Base-by-base conservation (phyloP, 805 yeast genomes). In the Groenewaldozyma tartarivorans region DNA sequence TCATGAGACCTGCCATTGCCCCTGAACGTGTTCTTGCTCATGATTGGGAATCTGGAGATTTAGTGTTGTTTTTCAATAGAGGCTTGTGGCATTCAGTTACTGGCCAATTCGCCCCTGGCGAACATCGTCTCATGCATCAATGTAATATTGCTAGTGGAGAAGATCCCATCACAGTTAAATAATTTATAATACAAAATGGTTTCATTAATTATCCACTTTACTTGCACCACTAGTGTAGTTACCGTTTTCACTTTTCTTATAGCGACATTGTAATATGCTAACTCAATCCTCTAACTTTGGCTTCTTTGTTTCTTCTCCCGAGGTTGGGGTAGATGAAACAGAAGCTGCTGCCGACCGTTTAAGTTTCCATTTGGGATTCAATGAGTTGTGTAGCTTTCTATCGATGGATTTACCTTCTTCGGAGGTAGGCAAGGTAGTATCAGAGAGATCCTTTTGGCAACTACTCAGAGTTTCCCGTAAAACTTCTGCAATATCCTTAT, bases 81-180 rank as follows among this genome's bases (percentile, higher is more conserved):
- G 95, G 95, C 34, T 88, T 86, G 7, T 82, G 90, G 81, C 95
- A 86, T 58, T 77, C 90, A 1, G 95, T 86, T 24, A 85, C 95
- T 13, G 94, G 95, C 39, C 94, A 85, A 61, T 80, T 86, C 62
- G 78, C 74, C 16, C 71, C 72, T 16, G 84, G 81, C 36, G 92
- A 85, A 56, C 76, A 74, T 53, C 74, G 95, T 61, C 68, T 86
- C 56, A 85, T 86, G 94, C 95, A 86, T 57, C 95, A 86, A 65
- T 86, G 95, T 64, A 86, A 86, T 64, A 82, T 86, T 58, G 94
- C 95, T 17, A 75, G 85, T 55, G 88, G 86, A 5, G 49, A 56
- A 13, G 90, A 81, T 55, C 94, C 95, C 2, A 57, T 63, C n/a
- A n/a, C n/a, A n/a, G n/a, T n/a, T n/a, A n/a, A n/a, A n/a, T n/a